Conservation (phyloP, 1,139 yeast genomes). For the Debaryomyces fabryi region DNA sequence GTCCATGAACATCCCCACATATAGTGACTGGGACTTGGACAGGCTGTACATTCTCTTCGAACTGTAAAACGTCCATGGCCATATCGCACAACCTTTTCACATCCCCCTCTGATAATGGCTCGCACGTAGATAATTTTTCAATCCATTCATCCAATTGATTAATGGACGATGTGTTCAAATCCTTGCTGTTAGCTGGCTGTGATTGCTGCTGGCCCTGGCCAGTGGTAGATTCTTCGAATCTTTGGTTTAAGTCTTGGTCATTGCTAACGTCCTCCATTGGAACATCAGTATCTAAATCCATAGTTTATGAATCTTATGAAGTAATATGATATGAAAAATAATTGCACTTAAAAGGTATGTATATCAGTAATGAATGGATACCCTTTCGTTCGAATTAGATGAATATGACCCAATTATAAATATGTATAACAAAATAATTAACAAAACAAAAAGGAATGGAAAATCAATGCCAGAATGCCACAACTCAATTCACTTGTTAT, state of each 20-base stretch:
- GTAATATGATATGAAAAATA: slow-evolving; percentile 3
- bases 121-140: slow-evolving; percentile 74
- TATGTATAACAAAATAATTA: slow-evolving; percentile 4
- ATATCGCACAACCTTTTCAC: slow-evolving; percentile 80
- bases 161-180: slow-evolving; percentile 38
- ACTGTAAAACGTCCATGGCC: slow-evolving; percentile 90
- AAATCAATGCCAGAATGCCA: slow-evolving; percentile 6
- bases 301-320: slow-evolving; percentile 18
- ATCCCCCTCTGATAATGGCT: slow-evolving; percentile 80
- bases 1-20: slow-evolving; percentile 99
- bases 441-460: slow-evolving; percentile 2
- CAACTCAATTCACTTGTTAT: slow-evolving; percentile 1
- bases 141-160: slow-evolving; percentile 88
- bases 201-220: slow-evolving; percentile 18
- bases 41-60: slow-evolving; percentile 91
- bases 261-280: slow-evolving; percentile 73
- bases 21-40: slow-evolving; percentile 94
- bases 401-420: neutral
- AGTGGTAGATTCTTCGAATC: slow-evolving; percentile 16
- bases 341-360: neutral
- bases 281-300: slow-evolving; percentile 71
- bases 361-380: neutral
- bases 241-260: slow-evolving; percentile 35
- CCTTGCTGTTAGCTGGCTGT: slow-evolving; percentile 21
- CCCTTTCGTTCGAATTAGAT: neutral